These are phyloP conservation scores for Cutaneotrichosporon mucoides DNA, from an alignment of 1,284 basidiomycete species.

Conservation along the genomic window DNA sequence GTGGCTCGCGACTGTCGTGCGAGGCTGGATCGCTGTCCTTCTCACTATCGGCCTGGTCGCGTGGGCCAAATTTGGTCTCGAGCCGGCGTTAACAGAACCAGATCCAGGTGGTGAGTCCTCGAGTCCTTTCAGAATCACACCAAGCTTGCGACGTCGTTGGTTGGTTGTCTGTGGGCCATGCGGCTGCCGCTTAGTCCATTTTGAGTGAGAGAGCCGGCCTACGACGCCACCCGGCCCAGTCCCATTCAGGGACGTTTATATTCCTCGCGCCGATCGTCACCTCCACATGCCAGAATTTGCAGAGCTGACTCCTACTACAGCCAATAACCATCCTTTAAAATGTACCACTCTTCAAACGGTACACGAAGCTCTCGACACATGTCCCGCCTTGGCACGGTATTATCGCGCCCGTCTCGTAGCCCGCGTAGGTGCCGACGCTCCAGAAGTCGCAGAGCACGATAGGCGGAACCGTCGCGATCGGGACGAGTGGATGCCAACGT, in stretches of 20 bases:
- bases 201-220: too few relatives aligned
- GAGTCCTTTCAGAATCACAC: too few relatives aligned
- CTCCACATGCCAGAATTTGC: background rate
- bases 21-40: slow-evolving; percentile 10
- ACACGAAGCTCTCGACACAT: slow-evolving; percentile 41
- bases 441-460: slow-evolving; percentile 36
- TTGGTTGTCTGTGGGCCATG: too few relatives aligned
- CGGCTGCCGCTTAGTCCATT: too few relatives aligned
- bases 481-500: slow-evolving; percentile 38
- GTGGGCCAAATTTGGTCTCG: slow-evolving; percentile 11
- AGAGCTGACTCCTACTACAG: slow-evolving; percentile 15
- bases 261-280: background rate
- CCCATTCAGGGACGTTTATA: background rate
- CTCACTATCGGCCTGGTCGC: background rate
- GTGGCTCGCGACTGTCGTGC: slow-evolving; percentile 4
- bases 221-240: background rate
- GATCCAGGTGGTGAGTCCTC: slow-evolving; percentile 11
- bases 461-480: slow-evolving; percentile 22
- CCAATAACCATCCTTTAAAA: slow-evolving; percentile 43
- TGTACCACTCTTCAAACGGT: slow-evolving; percentile 37
- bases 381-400: slow-evolving; percentile 32
- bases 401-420: slow-evolving; percentile 34
- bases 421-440: slow-evolving; percentile 31
- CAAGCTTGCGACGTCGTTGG: too few relatives aligned
- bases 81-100: slow-evolving; percentile 6